Percentiles rank a stretch among this genome's conserved stretches.
Conservation (phyloP, 768 basidiomycete genomes). For the Phylloporus sp. region DNA sequence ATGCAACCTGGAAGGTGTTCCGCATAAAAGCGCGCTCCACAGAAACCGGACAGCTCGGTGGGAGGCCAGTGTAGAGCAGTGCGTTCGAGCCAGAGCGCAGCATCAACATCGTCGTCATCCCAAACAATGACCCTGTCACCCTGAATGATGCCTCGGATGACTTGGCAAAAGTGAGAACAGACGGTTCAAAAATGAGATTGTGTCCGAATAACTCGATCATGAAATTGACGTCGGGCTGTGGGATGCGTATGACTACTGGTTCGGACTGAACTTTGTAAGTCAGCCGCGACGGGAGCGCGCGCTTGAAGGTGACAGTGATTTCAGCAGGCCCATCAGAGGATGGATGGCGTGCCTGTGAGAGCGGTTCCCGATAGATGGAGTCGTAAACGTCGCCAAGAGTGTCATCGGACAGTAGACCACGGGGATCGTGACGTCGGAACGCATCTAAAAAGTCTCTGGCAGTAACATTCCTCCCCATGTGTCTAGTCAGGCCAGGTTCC, state of each 20-base stretch:
- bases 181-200: slow-evolving; percentile 85
- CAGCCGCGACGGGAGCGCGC: slow-evolving; percentile 68
- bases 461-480: slow-evolving; percentile 57
- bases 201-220: slow-evolving; percentile 83
- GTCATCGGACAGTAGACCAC: slow-evolving; percentile 68
- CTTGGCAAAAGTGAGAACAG: slow-evolving; percentile 72
- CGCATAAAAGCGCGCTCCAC: slow-evolving; percentile 95
- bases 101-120: slow-evolving; percentile 79
- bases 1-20: slow-evolving; percentile 92
- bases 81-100: slow-evolving; percentile 82
- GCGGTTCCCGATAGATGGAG: slow-evolving; percentile 67
- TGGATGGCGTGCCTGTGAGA: slow-evolving; percentile 64
- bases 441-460: slow-evolving; percentile 79
- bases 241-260: slow-evolving; percentile 80
- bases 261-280: slow-evolving; percentile 90
- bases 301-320: slow-evolving; percentile 65
- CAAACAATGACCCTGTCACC: slow-evolving; percentile 81
- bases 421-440: slow-evolving; percentile 75
- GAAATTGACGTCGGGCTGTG: slow-evolving; percentile 79
- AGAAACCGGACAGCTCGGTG: slow-evolving; percentile 69
- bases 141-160: slow-evolving; percentile 85
- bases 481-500: slow-evolving; percentile 52
- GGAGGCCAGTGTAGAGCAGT: slow-evolving; percentile 74
- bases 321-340: slow-evolving; percentile 41
- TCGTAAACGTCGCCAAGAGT: slow-evolving; percentile 73